Percentiles rank a stretch among this genome's conserved stretches.
phyloP scores from a whole-genome alignment of 176 grass and related monocot species.

The Aegilops sharonensis region DNA sequence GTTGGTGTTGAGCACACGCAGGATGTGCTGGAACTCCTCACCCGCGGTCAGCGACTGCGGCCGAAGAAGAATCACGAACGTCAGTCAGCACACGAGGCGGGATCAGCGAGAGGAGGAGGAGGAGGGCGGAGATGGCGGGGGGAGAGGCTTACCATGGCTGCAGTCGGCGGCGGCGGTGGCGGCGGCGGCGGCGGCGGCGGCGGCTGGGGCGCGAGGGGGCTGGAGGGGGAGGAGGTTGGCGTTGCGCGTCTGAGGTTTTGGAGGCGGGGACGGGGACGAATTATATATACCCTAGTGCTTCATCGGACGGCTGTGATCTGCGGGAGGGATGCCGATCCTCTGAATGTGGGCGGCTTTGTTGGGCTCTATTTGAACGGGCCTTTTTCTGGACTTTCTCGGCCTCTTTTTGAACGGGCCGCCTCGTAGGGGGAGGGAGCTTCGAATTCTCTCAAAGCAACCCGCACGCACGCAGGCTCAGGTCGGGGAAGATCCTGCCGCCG shows the following conservation, averaged over 20 bases:
- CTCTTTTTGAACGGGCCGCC: neutral
- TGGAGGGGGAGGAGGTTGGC: neutral
- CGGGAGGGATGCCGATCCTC: neutral
- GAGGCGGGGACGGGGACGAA: neutral
- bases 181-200: neutral
- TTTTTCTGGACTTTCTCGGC: too few species aligned
- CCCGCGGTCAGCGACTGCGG: slow-evolving; percentile 64
- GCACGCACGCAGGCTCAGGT: too few species aligned
- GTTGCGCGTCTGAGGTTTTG: slow-evolving; percentile 25
- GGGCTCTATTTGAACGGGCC: neutral
- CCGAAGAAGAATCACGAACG: neutral
- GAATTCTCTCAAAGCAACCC: too few species aligned
- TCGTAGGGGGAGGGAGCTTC: neutral
- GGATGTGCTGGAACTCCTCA: slow-evolving; percentile 95
- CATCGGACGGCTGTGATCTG: slow-evolving; percentile 41
- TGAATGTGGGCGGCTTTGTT: neutral
- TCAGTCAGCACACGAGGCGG: neutral
- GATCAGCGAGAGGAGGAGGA: neutral
- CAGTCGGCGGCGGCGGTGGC: neutral
- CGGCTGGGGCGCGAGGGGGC: neutral
- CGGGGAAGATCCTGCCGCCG: too few species aligned
- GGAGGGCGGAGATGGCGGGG: neutral
- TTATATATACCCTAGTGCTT: slow-evolving; percentile 34
- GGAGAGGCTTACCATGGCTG: slow-evolving; percentile 21
- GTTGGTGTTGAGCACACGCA: slow-evolving; percentile 94